These are phyloP conservation scores for Lentinula raphanica DNA, from an alignment of 768 basidiomycete genomes.

Conservation along the genomic window DNA sequence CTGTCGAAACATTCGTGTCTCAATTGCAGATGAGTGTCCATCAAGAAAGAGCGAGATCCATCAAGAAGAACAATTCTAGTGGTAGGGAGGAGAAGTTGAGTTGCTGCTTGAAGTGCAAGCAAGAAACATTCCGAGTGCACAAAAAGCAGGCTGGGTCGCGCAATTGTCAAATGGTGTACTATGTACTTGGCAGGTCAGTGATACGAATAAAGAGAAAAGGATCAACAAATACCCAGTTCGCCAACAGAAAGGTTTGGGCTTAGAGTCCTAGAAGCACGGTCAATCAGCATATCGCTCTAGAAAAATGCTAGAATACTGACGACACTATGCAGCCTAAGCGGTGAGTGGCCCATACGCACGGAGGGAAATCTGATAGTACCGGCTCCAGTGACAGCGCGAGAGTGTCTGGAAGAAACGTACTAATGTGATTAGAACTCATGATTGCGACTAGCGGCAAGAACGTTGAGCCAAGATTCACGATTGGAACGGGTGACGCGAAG, in stretches of 20 bases:
- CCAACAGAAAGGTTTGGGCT: constrained; percentile 13
- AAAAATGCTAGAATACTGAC: constrained; percentile 19
- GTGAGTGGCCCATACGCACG: constrained; percentile 35
- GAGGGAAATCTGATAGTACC: constrained; percentile 27
- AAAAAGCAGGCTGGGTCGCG: constrained; percentile 29
- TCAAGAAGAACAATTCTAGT: constrained; percentile 27
- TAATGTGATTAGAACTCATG: constrained; percentile 39
- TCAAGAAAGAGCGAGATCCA: constrained; percentile 4
- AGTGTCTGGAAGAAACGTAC: constrained; percentile 16
- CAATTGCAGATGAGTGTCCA: constrained; percentile 1
- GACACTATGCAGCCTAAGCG: constrained; percentile 36
- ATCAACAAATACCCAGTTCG: constrained; percentile 12
- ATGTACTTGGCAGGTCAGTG: neutral
- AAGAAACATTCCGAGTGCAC: constrained; percentile 23
- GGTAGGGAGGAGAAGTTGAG: constrained; percentile 9
- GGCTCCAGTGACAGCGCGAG: neutral
- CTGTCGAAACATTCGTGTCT: constrained; percentile 22
- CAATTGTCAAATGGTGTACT: constrained; percentile 32
- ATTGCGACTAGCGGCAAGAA: constrained; percentile 28
- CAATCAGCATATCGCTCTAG: neutral
- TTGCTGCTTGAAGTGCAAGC: constrained; percentile 25
- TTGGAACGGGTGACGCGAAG: neutral
- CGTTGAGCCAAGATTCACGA: neutral
- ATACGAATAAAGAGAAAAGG: neutral
- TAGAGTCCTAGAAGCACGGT: constrained; percentile 11